phyloP scores from a whole-genome alignment of 2,329 filamentous ascomycete species.

The Teratosphaeria gauchensis region DNA sequence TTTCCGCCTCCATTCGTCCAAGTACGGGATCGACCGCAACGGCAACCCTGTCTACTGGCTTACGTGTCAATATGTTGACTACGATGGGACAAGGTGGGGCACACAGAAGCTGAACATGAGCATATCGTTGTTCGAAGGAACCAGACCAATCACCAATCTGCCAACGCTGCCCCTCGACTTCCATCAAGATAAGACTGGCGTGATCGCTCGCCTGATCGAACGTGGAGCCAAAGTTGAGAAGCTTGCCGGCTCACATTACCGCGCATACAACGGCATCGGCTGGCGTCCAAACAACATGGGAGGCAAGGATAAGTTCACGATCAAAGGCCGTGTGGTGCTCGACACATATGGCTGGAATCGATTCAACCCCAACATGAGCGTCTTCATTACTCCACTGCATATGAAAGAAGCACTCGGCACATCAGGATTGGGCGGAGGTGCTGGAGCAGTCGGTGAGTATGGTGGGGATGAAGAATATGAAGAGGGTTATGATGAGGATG shows the following conservation, averaged over 20 bases:
- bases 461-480: slow-evolving; percentile 11
- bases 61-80: slow-evolving; percentile 24
- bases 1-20: slow-evolving; percentile 22
- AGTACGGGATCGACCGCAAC: slow-evolving; percentile 24
- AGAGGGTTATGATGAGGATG: slow-evolving; percentile 13
- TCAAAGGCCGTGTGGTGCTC: slow-evolving; percentile 43
- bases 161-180: slow-evolving; percentile 36
- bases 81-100: slow-evolving; percentile 30
- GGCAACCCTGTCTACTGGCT: slow-evolving; percentile 30
- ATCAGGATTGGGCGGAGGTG: slow-evolving; percentile 1
- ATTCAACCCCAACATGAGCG: slow-evolving; percentile 35
- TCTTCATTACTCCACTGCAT: slow-evolving; percentile 29
- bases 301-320: slow-evolving; percentile 31
- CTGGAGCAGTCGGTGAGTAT: background rate
- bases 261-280: slow-evolving; percentile 39
- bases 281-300: slow-evolving; percentile 26
- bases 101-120: slow-evolving; percentile 20
- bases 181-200: slow-evolving; percentile 30
- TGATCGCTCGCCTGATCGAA: slow-evolving; percentile 33
- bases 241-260: slow-evolving; percentile 42
- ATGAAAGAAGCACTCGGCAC: slow-evolving; percentile 4
- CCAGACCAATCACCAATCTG: slow-evolving; percentile 32
- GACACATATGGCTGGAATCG: slow-evolving; percentile 37
- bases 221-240: slow-evolving; percentile 39
- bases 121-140: slow-evolving; percentile 31